Percentiles rank a stretch among this genome's conserved stretches.
phyloP scores from a whole-genome alignment of 805 yeast genomes.

The Teunomyces cretensis region DNA sequence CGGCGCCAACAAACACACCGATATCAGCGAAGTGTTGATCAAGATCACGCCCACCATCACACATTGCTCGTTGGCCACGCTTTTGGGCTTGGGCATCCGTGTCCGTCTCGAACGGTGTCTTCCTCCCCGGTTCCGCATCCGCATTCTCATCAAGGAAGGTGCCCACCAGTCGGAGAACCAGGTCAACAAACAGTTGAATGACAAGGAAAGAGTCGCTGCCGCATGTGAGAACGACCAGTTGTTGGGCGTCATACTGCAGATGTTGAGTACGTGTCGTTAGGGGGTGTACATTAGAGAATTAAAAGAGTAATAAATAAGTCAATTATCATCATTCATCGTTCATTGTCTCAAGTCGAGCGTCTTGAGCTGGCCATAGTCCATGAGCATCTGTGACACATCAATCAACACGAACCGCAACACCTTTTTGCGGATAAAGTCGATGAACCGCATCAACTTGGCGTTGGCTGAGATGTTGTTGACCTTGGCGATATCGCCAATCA shows the following conservation, averaged over 20 bases:
- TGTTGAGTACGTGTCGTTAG: constrained; percentile 75
- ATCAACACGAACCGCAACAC: constrained; percentile 37
- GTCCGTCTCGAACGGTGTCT: constrained; percentile 87
- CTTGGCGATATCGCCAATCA: constrained; percentile 10
- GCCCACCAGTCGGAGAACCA: constrained; percentile 95
- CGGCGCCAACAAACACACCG: constrained; percentile 28
- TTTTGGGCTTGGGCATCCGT: constrained; percentile 91
- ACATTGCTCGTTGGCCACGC: constrained; percentile 93
- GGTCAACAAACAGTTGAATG: constrained; percentile 94
- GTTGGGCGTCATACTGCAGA: constrained; percentile 82
- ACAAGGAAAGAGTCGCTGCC: constrained; percentile 96
- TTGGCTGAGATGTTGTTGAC: constrained; percentile 11
- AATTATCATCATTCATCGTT: too few relatives aligned
- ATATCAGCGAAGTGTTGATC: constrained; percentile 72
- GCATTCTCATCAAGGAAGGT: constrained; percentile 81
- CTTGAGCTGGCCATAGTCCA: constrained; percentile 28
- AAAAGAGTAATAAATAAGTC: neutral
- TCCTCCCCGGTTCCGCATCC: constrained; percentile 79
- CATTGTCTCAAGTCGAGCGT: constrained; percentile 5
- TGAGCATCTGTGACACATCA: constrained; percentile 36
- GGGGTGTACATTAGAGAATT: neutral
- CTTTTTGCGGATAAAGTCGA: constrained; percentile 36
- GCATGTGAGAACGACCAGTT: constrained; percentile 97
- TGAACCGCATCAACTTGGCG: constrained; percentile 22
- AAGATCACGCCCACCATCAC: constrained; percentile 96